Percentiles rank a stretch among this genome's conserved stretches.
Evolutionary conservation across 179 eudicot species (phyloP).

Genomic region (Spergularia azorica): DNA sequence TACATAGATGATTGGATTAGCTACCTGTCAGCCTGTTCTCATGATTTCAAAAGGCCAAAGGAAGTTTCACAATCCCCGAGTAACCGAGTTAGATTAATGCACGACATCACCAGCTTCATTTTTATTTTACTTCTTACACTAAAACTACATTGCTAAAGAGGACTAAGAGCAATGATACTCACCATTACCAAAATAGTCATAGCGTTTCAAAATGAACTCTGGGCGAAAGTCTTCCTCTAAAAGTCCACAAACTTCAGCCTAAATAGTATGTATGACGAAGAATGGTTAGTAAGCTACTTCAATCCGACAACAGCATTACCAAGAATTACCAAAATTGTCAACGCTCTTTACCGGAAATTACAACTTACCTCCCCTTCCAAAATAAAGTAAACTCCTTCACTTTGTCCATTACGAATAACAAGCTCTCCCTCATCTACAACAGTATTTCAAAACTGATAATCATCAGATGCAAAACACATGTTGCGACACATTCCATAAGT

Average conservation of each 20-base stretch:
- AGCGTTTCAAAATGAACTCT: constrained; percentile 68
- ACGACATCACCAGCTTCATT: constrained; percentile 4
- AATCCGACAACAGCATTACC: not conserved
- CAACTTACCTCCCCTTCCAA: constrained; percentile 86
- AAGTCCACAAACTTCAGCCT: constrained; percentile 83
- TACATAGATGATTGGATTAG: not conserved
- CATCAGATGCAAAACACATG: no score
- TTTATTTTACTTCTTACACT: not conserved
- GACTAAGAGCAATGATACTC: constrained; percentile 31
- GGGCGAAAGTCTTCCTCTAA: constrained; percentile 59
- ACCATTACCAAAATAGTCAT: constrained; percentile 87
- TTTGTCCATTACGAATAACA: constrained; percentile 71
- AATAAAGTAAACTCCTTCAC: constrained; percentile 74
- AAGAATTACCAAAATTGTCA: not conserved
- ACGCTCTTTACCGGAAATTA: constrained; percentile 11
- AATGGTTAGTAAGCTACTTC: not conserved
- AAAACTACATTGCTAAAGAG: not conserved
- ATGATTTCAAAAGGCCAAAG: not conserved
- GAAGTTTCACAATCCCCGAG: not conserved
- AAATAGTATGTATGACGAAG: constrained; percentile 11
- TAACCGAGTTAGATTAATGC: not conserved
- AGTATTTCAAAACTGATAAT: no score
- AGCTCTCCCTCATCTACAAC: constrained; percentile 62
- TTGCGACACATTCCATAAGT: not conserved
- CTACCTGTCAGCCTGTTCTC: not conserved